Evolutionary conservation across 371 early-diverging fungal species (phyloP), one percentile per base, ranked within the genome.

Genomic region (Syncephalastrum monosporum): DNA sequence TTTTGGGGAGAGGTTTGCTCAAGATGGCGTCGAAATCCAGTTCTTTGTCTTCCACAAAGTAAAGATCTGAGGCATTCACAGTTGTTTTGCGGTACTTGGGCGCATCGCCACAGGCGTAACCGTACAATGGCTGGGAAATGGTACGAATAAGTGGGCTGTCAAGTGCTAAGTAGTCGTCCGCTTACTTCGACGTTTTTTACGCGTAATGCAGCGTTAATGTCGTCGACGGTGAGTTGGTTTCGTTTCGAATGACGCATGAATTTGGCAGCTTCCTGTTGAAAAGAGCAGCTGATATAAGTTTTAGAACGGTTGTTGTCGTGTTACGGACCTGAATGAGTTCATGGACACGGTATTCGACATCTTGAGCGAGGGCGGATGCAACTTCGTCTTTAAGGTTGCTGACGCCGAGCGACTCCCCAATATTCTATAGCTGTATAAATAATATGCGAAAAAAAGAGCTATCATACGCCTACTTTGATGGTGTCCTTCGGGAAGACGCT

Each of bases 231-330:
- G 24, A 99, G 74, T 66, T 88, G 91, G 16, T 89, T 84, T 62
- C 99, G 84, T 71, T 93, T 91, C 8, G 95, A 89, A 56, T 97
- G 98, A 42, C 92, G 83, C 99, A 99, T 99, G 68, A 99, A 99
- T 77, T 99, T 99, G 49, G 83, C 78, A 4, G 99, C 95, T 71
- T 99, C 99, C 87, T 95, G 61, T 47, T 47, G 50, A 19, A 44
- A n/a, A 42, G 17, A 33, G 42, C 33, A 44, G 10, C 47, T 25
- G 5, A 38, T 51, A 8, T 14, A 56, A 15, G 43, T 21, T 24
- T 47, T 38, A 12, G 8, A 13, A 33, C 6, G 19, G 12, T 3
- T 33, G 25, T 33, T 16, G 10, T 17, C 21, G 7, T 29, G n/a
- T 42, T 19, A 42, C 47, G 53, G 74, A 89, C 92, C 76, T 91